Evolutionary conservation across 2,329 filamentous ascomycete genomes (phyloP).

Genomic region (Microcyclosporella mali): DNA sequence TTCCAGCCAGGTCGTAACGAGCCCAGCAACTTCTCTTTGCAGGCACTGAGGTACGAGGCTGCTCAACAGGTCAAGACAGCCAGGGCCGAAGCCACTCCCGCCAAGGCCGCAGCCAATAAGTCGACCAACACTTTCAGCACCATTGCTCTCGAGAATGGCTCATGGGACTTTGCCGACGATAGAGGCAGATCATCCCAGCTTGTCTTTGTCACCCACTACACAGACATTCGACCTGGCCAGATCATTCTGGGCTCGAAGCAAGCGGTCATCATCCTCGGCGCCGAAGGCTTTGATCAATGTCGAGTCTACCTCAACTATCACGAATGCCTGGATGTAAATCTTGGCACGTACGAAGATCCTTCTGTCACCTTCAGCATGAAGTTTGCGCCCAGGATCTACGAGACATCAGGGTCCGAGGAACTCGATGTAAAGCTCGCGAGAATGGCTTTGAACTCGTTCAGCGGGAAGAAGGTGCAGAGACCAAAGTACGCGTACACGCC

Average conservation of each 20-base stretch:
- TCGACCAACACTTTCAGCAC: slow-evolving; percentile 29
- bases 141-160: slow-evolving; percentile 36
- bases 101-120: slow-evolving; percentile 1
- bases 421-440: slow-evolving; percentile 1
- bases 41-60: slow-evolving; percentile 20
- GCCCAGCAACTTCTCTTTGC: slow-evolving; percentile 21
- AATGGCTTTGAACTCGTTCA: slow-evolving; percentile 14
- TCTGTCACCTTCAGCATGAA: slow-evolving; percentile 36
- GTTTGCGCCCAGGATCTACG: slow-evolving; percentile 37
- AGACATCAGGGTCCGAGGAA: slow-evolving; percentile 7
- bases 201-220: slow-evolving; percentile 38
- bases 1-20: slow-evolving; percentile 3
- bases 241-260: slow-evolving; percentile 30
- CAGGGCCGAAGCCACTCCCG: neutral
- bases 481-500: slow-evolving; percentile 29
- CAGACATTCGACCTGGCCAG: slow-evolving; percentile 37
- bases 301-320: slow-evolving; percentile 40
- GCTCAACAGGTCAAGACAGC: slow-evolving; percentile 8
- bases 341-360: slow-evolving; percentile 26
- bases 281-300: slow-evolving; percentile 15
- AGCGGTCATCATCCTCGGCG: slow-evolving; percentile 23
- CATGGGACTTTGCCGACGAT: slow-evolving; percentile 37
- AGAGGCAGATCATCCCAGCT: slow-evolving; percentile 22
- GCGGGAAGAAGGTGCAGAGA: slow-evolving; percentile 18
- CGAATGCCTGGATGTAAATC: slow-evolving; percentile 36